phyloP scores from a whole-genome alignment of 352 stramenopile genomes.

The Pythium apleroticum region DNA sequence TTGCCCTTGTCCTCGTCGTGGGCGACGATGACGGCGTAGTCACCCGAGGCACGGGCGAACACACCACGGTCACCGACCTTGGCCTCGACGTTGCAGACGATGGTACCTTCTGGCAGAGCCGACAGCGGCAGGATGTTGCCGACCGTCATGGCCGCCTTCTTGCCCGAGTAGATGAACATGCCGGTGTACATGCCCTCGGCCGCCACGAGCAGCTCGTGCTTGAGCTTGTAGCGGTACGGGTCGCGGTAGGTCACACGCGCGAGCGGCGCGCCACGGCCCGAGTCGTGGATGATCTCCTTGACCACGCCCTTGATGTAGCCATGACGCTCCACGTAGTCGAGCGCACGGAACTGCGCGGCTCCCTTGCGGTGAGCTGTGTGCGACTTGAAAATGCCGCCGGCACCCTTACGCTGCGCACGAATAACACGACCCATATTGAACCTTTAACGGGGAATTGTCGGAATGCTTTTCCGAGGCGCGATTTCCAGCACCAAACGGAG shows the following conservation, averaged over 20 bases:
- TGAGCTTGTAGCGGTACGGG: constrained; percentile 89
- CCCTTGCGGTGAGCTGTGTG: constrained; percentile 83
- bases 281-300: constrained; percentile 99
- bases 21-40: constrained; percentile 98
- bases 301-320: constrained; percentile 99
- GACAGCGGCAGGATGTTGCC: constrained; percentile 97
- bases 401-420: constrained; percentile 88
- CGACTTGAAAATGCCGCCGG: constrained; percentile 82
- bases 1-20: constrained; percentile 99
- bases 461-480: constrained; percentile 38
- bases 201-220: constrained; percentile 96
- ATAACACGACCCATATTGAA: constrained; percentile 86
- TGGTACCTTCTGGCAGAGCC: constrained; percentile 97
- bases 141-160: constrained; percentile 94
- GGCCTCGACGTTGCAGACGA: constrained; percentile 98
- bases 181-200: constrained; percentile 99
- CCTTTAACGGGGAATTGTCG: constrained; percentile 72
- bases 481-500: neutral
- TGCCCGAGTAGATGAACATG: constrained; percentile 98
- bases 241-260: constrained; percentile 94
- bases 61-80: constrained; percentile 95
- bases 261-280: constrained; percentile 95
- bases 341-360: constrained; percentile 63
- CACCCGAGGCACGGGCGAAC: constrained; percentile 95
- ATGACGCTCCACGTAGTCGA: constrained; percentile 93